Conservation (phyloP, 2,329 filamentous ascomycete species). For the Cordyceps militaris region DNA sequence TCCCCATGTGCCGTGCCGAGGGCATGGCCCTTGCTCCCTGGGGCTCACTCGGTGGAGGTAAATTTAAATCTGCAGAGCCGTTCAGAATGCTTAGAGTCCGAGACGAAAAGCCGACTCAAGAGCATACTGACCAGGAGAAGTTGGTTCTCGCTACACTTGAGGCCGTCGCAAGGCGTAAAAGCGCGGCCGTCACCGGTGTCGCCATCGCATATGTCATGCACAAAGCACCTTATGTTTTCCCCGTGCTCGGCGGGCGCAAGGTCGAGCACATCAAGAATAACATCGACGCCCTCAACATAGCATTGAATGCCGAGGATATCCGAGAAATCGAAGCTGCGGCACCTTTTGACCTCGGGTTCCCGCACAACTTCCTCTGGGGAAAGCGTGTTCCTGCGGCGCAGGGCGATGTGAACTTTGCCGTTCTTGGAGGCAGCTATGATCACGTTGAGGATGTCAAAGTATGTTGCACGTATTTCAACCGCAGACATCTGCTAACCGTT, state of each 20-base stretch:
- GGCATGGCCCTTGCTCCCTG: conserved; percentile 51
- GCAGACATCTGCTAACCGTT: background rate
- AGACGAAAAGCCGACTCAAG: conserved; percentile 28
- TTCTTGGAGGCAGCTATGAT: conserved; percentile 43
- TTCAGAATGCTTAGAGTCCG: conserved; percentile 22
- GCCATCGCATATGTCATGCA: conserved; percentile 68
- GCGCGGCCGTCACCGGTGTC: conserved; percentile 38
- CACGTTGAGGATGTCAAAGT: conserved; percentile 39
- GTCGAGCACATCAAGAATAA: conserved; percentile 63
- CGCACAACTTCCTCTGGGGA: conserved; percentile 50
- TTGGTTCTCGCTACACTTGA: conserved; percentile 39
- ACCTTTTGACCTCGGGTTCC: conserved; percentile 61
- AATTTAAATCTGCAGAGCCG: conserved; percentile 35
- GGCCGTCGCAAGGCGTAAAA: conserved; percentile 41
- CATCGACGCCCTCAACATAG: conserved; percentile 58
- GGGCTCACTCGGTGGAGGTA: conserved; percentile 47
- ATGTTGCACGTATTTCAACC: conserved; percentile 10
- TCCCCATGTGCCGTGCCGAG: conserved; percentile 36
- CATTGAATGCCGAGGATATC: conserved; percentile 55
- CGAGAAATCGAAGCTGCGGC: conserved; percentile 56
- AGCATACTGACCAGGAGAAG: conserved; percentile 46
- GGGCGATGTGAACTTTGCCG: conserved; percentile 37
- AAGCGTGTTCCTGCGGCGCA: conserved; percentile 29
- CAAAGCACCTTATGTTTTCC: conserved; percentile 66
- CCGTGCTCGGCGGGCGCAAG: conserved; percentile 64